Base-by-base conservation (phyloP, 1,284 basidiomycete genomes). In the Cystobasidium slooffiae region DNA sequence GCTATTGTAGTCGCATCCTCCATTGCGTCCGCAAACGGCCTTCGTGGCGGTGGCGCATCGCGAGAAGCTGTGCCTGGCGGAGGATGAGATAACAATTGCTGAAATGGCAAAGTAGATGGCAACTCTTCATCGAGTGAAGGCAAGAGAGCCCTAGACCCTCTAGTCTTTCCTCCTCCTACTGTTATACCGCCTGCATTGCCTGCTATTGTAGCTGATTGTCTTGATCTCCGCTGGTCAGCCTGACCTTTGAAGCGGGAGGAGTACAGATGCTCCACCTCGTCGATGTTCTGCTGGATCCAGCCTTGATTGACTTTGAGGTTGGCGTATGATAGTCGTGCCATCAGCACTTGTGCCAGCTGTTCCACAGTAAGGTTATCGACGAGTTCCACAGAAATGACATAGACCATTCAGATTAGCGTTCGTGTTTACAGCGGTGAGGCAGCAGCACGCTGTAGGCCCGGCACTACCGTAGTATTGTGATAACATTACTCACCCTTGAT, bases 261-360 rank as follows among this genome's bases (percentile, higher is more conserved):
- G 51, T 72, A 72, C 0, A 76, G 53, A 43, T 75, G 68, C 61
- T 75, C 73, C 43, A 76, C 74, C 47, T 76, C 75, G 56, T 68
- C 52, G 22, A 76, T 46, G 20, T 59, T 67, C n/a, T 75, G 67
- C 24, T 72, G 43, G 2, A 41, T 58, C 68, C 73, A 76, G 14
- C 75, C 75, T 44, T 72, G 63, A 41, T 61, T 61, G 0, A 76
- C 62, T 52, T 76, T 76, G 24, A 74, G 49, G 18, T 41, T 55
- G 3, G 75, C 73, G 41, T 75, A 74, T 24, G 66, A 67, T 1
- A 76, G 72, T 6, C 75, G 31, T 18, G 72, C 53, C 7, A 61
- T 39, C 56, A 68, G 31, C 41, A 61, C 49, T 18, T 56, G 56
- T 24, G 70, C 70, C 2, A 73, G 46, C 70, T 73, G 9, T 10